A percentile compares a stretch with the other conserved stretches of the same genome.
Evolutionary conservation across 2,329 filamentous ascomycete species (phyloP).

Genomic region (Scytalidium sp.): DNA sequence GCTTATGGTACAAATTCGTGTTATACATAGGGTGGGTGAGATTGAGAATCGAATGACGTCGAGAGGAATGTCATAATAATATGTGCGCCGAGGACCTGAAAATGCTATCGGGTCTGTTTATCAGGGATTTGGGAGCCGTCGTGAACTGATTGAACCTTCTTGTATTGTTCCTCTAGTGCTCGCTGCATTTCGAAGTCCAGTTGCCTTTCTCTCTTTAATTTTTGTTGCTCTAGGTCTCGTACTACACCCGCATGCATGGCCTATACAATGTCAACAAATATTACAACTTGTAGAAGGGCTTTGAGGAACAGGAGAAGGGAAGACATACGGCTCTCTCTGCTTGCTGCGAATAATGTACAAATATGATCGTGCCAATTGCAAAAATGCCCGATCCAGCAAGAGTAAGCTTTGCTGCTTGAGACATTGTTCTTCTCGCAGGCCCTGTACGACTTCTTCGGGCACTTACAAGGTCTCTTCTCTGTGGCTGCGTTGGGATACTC

Average conservation of each 20-base stretch:
- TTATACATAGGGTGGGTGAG: not conserved
- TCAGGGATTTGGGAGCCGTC: constrained; percentile 33
- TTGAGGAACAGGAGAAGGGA: not conserved
- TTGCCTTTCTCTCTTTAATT: constrained; percentile 84
- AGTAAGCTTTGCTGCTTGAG: constrained; percentile 83
- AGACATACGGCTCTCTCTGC: constrained; percentile 73
- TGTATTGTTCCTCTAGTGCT: constrained; percentile 82
- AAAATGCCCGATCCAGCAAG: constrained; percentile 74
- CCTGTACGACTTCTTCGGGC: no score
- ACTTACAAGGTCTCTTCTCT: not conserved
- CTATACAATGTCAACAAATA: constrained; percentile 46
- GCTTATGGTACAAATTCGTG: constrained; percentile 7
- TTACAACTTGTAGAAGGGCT: not conserved
- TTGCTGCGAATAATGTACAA: constrained; percentile 88
- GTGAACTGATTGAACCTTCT: constrained; percentile 78
- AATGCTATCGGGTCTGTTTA: not conserved
- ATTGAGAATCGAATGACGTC: not conserved
- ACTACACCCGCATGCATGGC: constrained; percentile 95
- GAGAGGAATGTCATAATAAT: no score
- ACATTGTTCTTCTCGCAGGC: constrained; percentile 64
- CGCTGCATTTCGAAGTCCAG: constrained; percentile 93
- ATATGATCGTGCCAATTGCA: constrained; percentile 71
- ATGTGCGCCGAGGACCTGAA: not conserved
- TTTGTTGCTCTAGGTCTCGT: constrained; percentile 91
- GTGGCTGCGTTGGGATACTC: no score